Percentiles rank a stretch among this genome's conserved stretches.
These are phyloP conservation scores for Flaveria sonorensis DNA, from an alignment of 129 eudicot genomes.

Conservation along the genomic window DNA sequence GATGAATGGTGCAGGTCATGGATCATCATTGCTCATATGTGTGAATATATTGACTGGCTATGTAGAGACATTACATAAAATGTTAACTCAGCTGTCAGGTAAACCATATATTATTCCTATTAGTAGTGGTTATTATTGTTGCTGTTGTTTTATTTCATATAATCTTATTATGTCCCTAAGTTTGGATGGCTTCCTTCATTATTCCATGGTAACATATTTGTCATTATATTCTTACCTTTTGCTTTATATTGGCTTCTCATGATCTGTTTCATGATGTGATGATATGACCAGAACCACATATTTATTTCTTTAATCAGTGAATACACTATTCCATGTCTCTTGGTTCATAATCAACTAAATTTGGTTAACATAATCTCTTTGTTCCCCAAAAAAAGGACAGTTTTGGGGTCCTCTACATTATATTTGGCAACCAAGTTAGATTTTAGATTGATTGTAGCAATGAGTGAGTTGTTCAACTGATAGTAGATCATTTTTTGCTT, in stretches of 20 bases:
- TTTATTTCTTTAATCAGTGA: not conserved
- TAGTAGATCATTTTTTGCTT: not conserved
- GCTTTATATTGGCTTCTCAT: not conserved
- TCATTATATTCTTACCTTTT: not conserved
- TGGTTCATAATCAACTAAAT: not conserved
- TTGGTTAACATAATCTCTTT: not conserved
- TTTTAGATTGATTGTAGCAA: not conserved
- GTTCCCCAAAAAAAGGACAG: not conserved
- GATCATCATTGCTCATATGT: slow-evolving; percentile 88
- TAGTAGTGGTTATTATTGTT: not conserved
- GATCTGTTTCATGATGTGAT: not conserved
- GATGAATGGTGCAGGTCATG: slow-evolving; percentile 71
- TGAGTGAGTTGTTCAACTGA: not conserved
- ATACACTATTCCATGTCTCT: not conserved
- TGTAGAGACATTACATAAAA: slow-evolving; percentile 78
- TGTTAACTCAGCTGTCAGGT: slow-evolving; percentile 95
- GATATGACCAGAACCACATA: not conserved
- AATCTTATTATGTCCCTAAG: not conserved
- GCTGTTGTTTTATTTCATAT: not conserved
- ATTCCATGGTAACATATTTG: not conserved
- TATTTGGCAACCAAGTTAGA: not conserved
- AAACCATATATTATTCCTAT: slow-evolving; percentile 8
- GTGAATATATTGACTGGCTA: slow-evolving; percentile 93
- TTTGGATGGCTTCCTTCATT: not conserved
- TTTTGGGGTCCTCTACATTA: not conserved